A percentile compares a stretch with the other conserved stretches of the same genome.
Conservation (phyloP, 495 filamentous ascomycete species). For the Amorphotheca resinae region DNA sequence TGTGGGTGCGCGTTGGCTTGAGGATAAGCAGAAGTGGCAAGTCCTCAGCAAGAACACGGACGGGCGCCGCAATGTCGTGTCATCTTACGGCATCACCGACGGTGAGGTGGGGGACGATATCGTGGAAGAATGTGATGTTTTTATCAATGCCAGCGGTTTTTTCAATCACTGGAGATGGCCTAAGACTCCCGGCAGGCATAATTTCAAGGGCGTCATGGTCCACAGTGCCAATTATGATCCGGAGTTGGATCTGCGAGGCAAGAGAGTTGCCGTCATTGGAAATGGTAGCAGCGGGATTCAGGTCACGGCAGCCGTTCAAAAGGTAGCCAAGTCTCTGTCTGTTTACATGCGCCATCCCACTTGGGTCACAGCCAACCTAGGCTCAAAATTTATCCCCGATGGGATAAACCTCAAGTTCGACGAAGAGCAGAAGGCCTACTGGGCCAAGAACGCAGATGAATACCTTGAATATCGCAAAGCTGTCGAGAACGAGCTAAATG, state of each 20-base stretch:
- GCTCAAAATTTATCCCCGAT: neutral
- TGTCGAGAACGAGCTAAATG: neutral
- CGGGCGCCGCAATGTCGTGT: no score
- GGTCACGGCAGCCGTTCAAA: conserved; percentile 37
- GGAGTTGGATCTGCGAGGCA: conserved; percentile 32
- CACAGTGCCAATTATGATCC: conserved; percentile 40
- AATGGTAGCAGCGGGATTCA: conserved; percentile 44
- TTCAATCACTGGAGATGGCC: conserved; percentile 33
- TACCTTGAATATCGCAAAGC: neutral
- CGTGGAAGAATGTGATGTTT: conserved; percentile 34
- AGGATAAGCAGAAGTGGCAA: conserved; percentile 34
- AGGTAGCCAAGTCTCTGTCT: conserved; percentile 30
- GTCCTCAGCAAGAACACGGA: conserved; percentile 14
- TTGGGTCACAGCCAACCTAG: conserved; percentile 31
- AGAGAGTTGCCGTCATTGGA: conserved; percentile 44
- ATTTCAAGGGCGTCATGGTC: conserved; percentile 25
- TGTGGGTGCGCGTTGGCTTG: conserved; percentile 34
- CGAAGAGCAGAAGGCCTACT: neutral
- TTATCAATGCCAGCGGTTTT: conserved; percentile 41
- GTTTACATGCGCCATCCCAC: conserved; percentile 44
- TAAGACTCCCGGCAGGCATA: conserved; percentile 24
- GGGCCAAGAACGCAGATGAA: neutral
- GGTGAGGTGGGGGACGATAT: conserved; percentile 10
- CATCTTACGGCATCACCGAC: no score
- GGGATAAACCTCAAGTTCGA: neutral